Evolutionary conservation across 2,329 filamentous ascomycete genomes (phyloP).

Genomic region (Neopestalotiopsis sp.): DNA sequence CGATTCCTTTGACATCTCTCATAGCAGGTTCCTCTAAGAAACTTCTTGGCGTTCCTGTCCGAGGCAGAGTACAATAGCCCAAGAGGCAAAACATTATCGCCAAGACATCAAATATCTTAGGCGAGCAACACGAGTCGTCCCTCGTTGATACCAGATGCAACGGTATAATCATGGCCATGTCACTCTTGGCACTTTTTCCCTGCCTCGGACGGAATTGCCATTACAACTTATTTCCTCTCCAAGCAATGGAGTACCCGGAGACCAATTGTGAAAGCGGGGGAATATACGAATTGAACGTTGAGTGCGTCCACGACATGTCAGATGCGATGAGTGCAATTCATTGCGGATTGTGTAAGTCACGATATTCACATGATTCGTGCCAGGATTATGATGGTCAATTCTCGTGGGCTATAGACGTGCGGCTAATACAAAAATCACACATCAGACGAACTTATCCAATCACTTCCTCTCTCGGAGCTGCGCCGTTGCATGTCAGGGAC

Average conservation of each 20-base stretch:
- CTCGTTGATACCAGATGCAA: not conserved
- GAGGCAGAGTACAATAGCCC: not conserved
- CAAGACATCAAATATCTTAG: not conserved
- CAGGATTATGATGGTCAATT: not conserved
- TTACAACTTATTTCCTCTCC: not conserved
- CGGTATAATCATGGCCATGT: not conserved
- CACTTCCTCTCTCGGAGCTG: not conserved
- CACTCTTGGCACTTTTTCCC: not conserved
- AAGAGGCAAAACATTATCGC: not conserved
- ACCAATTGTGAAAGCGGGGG: not conserved
- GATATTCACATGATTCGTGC: not conserved
- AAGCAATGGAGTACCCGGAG: not conserved
- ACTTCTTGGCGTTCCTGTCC: not conserved
- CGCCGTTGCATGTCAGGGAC: not conserved
- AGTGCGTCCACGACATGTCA: not conserved
- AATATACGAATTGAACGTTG: not conserved
- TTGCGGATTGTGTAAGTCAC: not conserved
- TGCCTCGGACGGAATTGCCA: not conserved
- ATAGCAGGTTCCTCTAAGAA: not conserved
- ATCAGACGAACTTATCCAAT: not conserved
- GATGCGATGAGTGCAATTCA: not conserved
- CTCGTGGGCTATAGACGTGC: not conserved
- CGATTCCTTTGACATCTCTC: not conserved
- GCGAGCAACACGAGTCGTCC: not conserved
- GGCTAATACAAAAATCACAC: not conserved